A percentile compares a stretch with the other conserved stretches of the same genome.
These are phyloP conservation scores for Ceratobasidium sp. DNA, from an alignment of 1,284 basidiomycete genomes.

Conservation along the genomic window DNA sequence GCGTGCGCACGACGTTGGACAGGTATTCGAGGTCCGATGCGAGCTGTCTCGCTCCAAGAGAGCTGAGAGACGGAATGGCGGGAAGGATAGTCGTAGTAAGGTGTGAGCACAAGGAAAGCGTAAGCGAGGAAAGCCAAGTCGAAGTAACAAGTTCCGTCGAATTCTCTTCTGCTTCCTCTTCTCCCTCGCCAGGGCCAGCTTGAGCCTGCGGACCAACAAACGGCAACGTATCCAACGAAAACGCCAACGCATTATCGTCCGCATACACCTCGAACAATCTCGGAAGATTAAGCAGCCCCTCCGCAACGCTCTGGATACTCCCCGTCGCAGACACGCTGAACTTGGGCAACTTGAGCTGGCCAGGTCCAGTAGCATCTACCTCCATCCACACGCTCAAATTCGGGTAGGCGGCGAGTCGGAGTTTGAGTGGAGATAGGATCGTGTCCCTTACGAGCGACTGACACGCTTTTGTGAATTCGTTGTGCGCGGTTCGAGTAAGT, in stretches of 20 bases:
- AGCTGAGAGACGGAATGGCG: constrained; percentile 70
- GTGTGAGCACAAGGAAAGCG: constrained; percentile 80
- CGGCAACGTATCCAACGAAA: constrained; percentile 87
- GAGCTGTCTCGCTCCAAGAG: constrained; percentile 82
- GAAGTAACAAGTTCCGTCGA: constrained; percentile 78
- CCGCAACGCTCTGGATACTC: constrained; percentile 88
- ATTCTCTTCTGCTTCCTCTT: no score
- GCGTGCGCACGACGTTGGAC: constrained; percentile 88
- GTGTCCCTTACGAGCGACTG: constrained; percentile 85
- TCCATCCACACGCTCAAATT: constrained; percentile 66
- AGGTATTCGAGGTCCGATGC: constrained; percentile 90
- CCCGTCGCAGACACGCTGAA: constrained; percentile 95
- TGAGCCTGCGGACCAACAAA: constrained; percentile 64
- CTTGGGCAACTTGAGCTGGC: constrained; percentile 79
- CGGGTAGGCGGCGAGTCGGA: constrained; percentile 81
- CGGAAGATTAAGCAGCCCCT: constrained; percentile 93
- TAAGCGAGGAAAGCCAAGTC: constrained; percentile 91
- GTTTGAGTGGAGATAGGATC: constrained; percentile 86
- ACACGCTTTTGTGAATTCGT: constrained; percentile 77
- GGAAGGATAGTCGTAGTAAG: constrained; percentile 75
- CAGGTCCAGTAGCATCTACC: constrained; percentile 61
- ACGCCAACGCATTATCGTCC: constrained; percentile 90
- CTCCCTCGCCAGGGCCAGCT: neutral
- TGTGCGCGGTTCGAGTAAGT: constrained; percentile 69
- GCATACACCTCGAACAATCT: constrained; percentile 95